Evolutionary conservation across 805 yeast species (phyloP), one percentile per base, ranked within the genome.

Genomic region (Saccharomyces jurei): DNA sequence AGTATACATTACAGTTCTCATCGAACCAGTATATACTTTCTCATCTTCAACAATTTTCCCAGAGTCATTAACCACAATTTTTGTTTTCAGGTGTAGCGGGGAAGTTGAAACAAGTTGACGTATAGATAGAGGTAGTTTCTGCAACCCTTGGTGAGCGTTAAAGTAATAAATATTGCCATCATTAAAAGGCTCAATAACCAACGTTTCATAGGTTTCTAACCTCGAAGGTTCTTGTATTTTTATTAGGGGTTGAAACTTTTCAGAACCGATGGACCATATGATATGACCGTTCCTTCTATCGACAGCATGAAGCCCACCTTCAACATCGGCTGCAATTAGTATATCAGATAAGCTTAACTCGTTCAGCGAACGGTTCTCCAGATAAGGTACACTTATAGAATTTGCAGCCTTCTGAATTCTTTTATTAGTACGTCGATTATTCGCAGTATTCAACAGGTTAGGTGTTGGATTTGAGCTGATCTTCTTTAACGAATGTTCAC

Each of bases 181-280:
- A 4, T 83, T 84, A 59, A 78, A 80, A 0, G 98, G 98, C 61
- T 94, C 99, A 0, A 94, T 92, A 52, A 92, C 84, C 92, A 97
- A 87, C 0, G 85, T 80, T 51, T 70, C 73, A 41, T 64, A 65
- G 2, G 60, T 60, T 2, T 50, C 46, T 6, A 50, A 29, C 6
- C 50, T 49, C 9, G 59, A 32, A 9, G 65, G 61, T 44, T 62
- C 65, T 11, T 56, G 53, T 11, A 67, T 60, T 32, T 57, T 50
- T 8, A 69, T 55, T 13, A 65, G 55, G 5, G 70, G 69, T 32
- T 61, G 58, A 46, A 62, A 56, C 22, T 60, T 55, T 4, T 57
- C 81, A 2, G 87, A 82, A 4, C 81, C 79, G 2, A 90, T 69
- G 0, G 89, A 77, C 98, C 98, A 91, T 14, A 85, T 64, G 9